Percentiles rank a stretch among this genome's conserved stretches.
These are phyloP conservation scores for Aphanomyces invadans DNA, from an alignment of 352 stramenopile genomes.

Conservation along the genomic window DNA sequence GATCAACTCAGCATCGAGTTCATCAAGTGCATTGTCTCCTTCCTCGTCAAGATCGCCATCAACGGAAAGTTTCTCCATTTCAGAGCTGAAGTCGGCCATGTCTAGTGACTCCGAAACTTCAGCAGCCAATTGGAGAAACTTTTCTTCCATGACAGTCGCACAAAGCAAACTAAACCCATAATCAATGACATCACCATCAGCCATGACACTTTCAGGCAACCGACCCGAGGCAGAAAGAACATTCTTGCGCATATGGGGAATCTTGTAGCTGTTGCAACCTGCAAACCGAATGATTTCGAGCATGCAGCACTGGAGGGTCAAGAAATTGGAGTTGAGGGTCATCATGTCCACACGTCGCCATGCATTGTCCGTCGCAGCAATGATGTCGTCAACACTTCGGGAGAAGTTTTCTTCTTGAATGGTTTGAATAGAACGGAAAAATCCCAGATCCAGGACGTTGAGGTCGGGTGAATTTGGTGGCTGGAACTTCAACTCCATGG, in stretches of 20 bases:
- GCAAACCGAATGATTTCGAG: background rate
- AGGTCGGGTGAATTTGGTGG: slow-evolving; percentile 29
- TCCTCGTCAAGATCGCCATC: background rate
- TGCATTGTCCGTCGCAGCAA: background rate
- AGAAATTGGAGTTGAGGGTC: background rate
- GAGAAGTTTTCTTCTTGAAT: slow-evolving; percentile 12
- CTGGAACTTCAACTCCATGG: slow-evolving; percentile 20
- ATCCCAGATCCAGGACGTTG: slow-evolving; percentile 30
- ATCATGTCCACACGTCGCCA: background rate
- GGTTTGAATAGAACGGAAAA: slow-evolving; percentile 27
- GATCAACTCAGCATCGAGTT: too few relatives aligned
- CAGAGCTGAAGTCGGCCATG: background rate
- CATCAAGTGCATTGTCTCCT: too few relatives aligned
- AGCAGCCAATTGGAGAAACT: background rate
- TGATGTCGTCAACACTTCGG: background rate
- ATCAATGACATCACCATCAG: background rate
- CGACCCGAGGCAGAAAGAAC: background rate
- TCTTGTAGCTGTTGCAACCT: background rate
- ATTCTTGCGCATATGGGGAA: background rate
- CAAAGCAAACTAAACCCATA: background rate
- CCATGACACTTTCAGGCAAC: background rate
- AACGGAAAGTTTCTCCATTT: background rate
- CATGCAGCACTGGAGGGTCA: slow-evolving; percentile 1
- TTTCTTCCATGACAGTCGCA: background rate
- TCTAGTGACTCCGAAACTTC: background rate